phyloP scores from a whole-genome alignment of 2,329 filamentous ascomycete genomes.

The Apiospora saccharicola region DNA sequence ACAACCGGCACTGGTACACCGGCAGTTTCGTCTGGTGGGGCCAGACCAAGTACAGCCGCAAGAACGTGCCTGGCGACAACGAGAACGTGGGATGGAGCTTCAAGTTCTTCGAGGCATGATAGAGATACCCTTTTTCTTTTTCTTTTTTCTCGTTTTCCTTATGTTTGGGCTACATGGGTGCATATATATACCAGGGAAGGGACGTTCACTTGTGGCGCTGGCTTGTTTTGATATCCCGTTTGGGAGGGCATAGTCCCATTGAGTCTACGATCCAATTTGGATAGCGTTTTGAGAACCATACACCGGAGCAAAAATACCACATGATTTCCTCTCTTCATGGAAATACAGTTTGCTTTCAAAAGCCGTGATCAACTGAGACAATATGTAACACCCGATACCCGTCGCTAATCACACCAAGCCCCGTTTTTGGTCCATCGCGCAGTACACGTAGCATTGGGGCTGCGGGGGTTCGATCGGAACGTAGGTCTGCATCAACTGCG shows the following conservation, averaged over 20 bases:
- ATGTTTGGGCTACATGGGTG: background rate
- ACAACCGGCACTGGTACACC: slow-evolving; percentile 32
- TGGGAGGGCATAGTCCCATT: background rate
- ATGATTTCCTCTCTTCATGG: background rate
- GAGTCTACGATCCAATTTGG: background rate
- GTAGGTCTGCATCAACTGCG: background rate
- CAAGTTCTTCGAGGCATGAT: slow-evolving; percentile 32
- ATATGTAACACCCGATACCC: background rate
- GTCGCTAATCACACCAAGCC: background rate
- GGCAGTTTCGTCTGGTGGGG: slow-evolving; percentile 35
- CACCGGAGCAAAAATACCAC: background rate
- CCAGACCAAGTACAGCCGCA: slow-evolving; percentile 31
- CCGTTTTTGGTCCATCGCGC: background rate
- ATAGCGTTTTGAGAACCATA: background rate
- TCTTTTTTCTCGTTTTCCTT: background rate
- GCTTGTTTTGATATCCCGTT: background rate
- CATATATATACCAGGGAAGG: background rate
- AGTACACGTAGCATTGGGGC: background rate
- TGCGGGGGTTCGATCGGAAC: background rate
- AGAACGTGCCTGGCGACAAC: slow-evolving; percentile 31
- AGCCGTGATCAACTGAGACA: background rate
- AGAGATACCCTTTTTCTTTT: background rate
- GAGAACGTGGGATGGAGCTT: slow-evolving; percentile 32
- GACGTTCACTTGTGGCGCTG: background rate
- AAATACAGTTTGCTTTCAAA: background rate